phyloP scores from a whole-genome alignment of 106 monocot species.

The Dioscorea dumetorum region DNA sequence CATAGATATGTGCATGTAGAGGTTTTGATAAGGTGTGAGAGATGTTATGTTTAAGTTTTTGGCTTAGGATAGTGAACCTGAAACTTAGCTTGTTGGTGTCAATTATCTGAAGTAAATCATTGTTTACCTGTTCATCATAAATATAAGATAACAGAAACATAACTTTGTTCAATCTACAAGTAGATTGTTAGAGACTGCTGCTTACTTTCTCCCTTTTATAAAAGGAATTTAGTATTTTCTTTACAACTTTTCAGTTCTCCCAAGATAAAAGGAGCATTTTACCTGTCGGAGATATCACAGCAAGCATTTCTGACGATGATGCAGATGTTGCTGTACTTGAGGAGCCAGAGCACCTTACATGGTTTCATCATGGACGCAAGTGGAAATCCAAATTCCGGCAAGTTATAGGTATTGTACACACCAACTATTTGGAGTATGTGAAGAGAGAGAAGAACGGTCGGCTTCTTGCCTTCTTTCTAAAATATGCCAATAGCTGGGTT shows the following conservation, averaged over 20 bases:
- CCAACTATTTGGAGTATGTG: conserved; percentile 93
- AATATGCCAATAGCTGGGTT: conserved; percentile 74
- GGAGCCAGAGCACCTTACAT: conserved; percentile 93
- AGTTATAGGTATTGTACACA: conserved; percentile 87
- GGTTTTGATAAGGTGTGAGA: too few species aligned
- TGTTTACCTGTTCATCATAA: too few species aligned
- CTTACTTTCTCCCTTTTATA: not conserved
- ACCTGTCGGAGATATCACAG: conserved; percentile 80
- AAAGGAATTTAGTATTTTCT: not conserved
- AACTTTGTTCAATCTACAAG: not conserved
- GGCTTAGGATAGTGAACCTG: too few species aligned
- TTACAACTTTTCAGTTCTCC: conserved; percentile 49
- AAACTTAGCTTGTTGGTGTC: too few species aligned
- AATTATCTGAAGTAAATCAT: too few species aligned
- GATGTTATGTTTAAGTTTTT: too few species aligned
- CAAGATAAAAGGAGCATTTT: conserved; percentile 78
- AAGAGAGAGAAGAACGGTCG: conserved; percentile 80
- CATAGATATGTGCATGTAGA: too few species aligned
- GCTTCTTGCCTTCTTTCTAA: conserved; percentile 52
- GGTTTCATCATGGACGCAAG: conserved; percentile 87
- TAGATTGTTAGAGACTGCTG: not conserved
- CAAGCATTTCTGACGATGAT: conserved; percentile 58
- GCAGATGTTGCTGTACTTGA: conserved; percentile 86
- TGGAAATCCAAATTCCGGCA: conserved; percentile 82
- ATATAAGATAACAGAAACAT: too few species aligned